Evolutionary conservation across 352 stramenopile species (phyloP), one percentile per base, ranked within the genome.

Genomic region (Ophiocytium majus): DNA sequence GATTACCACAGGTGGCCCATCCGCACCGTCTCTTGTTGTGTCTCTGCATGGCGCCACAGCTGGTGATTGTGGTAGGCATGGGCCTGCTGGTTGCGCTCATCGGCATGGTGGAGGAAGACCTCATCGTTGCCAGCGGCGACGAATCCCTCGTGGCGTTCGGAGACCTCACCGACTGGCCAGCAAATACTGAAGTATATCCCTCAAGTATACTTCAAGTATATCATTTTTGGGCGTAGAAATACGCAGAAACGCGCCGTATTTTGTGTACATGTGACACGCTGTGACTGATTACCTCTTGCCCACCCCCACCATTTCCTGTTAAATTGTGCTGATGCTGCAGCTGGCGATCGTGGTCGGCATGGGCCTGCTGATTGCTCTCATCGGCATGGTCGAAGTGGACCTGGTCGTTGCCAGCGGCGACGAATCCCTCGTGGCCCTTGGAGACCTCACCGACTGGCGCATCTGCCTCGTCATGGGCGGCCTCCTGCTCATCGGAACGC

Each of bases 291-390:
- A n/a, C n/a, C n/a, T n/a, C n/a, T n/a, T n/a, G n/a, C n/a, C n/a
- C n/a, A n/a, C n/a, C n/a, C n/a, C n/a, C n/a, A n/a, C n/a, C n/a
- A n/a, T n/a, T n/a, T n/a, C n/a, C n/a, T n/a, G n/a, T n/a, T n/a
- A n/a, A n/a, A 91, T 92, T 35, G 90, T 90, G 32, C 37, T 85
- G 63, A 84, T 82, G n/a, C 86, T 92, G n/a, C 92, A 92, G 81
- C 82, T 91, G 33, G 90, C 87, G 0, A 92, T 90, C 71, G 90
- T 92, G 0, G 90, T 92, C 0, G 90, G 90, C 63, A 92, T 92
- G 90, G 90, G 90, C 28, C 63, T 92, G 28, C 81, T 92, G 31
- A 90, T 92, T 80, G 86, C 90, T 31, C 91, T 92, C 80, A 92
- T 92, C 83, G 90, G 90, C 75, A 91, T 92, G 89, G 89, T 91